These are phyloP conservation scores for Fusarium burgessii DNA, from an alignment of 2,329 filamentous ascomycete species.

Conservation along the genomic window DNA sequence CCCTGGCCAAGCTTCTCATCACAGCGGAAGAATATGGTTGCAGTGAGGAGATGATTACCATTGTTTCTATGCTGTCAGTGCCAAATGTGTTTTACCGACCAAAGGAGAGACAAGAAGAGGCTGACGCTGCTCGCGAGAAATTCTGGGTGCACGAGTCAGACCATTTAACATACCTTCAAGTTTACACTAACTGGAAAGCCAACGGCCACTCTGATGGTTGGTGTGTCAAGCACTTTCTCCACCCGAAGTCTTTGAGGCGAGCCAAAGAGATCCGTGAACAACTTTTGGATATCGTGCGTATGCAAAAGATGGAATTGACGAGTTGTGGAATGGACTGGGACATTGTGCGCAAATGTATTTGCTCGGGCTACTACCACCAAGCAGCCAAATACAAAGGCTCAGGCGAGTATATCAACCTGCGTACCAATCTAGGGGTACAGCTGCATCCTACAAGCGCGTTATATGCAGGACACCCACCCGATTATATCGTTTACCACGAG, in stretches of 20 bases:
- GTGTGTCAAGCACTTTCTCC: slow-evolving; percentile 93
- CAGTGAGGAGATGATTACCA: slow-evolving; percentile 97
- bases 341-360: slow-evolving; percentile 94
- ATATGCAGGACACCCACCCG: slow-evolving; percentile 94
- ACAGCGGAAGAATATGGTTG: slow-evolving; percentile 91
- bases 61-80: slow-evolving; percentile 97
- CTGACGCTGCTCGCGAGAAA: slow-evolving; percentile 93
- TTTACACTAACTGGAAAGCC: slow-evolving; percentile 94
- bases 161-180: slow-evolving; percentile 93
- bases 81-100: slow-evolving; percentile 97
- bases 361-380: slow-evolving; percentile 97
- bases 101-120: slow-evolving; percentile 96
- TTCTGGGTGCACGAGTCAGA: slow-evolving; percentile 99
- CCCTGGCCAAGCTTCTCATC: slow-evolving; percentile 93
- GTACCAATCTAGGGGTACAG: slow-evolving; percentile 93
- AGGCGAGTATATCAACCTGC: slow-evolving; percentile 96
- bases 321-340: slow-evolving; percentile 99
- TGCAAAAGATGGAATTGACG: slow-evolving; percentile 88
- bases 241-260: slow-evolving; percentile 91
- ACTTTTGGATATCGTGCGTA: slow-evolving; percentile 91
- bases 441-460: slow-evolving; percentile 94
- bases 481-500: slow-evolving; percentile 98
- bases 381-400: slow-evolving; percentile 96
- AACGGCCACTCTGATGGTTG: slow-evolving; percentile 92
- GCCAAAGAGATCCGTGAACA: slow-evolving; percentile 96